phyloP scores from a whole-genome alignment of 139 green algal species.

The Volvox reticuliferus region DNA sequence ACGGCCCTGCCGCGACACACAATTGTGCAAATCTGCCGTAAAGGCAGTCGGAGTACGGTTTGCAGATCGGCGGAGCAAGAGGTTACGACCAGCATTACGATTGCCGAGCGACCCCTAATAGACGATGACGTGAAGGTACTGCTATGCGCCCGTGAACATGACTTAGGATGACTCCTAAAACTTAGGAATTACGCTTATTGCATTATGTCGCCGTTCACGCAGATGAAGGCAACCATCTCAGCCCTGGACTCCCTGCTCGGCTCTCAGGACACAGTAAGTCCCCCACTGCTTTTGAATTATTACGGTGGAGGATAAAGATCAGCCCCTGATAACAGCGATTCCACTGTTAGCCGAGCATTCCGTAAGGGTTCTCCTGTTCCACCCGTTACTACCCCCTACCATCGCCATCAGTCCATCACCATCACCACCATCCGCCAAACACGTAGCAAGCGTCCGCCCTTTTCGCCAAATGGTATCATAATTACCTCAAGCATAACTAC shows the following conservation, averaged over 20 bases:
- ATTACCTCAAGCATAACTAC: no score
- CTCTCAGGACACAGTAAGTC: not conserved
- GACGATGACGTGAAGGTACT: conserved; percentile 3
- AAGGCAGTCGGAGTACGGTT: not conserved
- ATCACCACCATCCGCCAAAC: not conserved
- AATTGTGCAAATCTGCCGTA: not conserved
- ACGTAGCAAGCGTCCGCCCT: no score
- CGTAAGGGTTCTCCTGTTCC: not conserved
- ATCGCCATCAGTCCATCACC: not conserved
- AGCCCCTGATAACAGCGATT: not conserved
- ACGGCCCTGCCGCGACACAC: not conserved
- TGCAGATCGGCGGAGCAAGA: conserved; percentile 6
- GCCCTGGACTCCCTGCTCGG: conserved; percentile 38
- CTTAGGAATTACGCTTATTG: not conserved
- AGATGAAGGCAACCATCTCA: conserved; percentile 28
- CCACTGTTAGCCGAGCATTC: not conserved
- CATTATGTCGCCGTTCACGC: not conserved
- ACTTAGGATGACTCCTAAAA: not conserved
- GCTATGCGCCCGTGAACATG: not conserved
- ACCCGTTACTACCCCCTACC: not conserved
- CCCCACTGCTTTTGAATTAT: no score
- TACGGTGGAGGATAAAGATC: no score
- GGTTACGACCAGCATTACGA: not conserved
- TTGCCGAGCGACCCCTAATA: not conserved
- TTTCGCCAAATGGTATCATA: no score